Evolutionary conservation across 257 asterid genomes (phyloP), one percentile per base, ranked within the genome.

Genomic region (Jacaranda copaia): DNA sequence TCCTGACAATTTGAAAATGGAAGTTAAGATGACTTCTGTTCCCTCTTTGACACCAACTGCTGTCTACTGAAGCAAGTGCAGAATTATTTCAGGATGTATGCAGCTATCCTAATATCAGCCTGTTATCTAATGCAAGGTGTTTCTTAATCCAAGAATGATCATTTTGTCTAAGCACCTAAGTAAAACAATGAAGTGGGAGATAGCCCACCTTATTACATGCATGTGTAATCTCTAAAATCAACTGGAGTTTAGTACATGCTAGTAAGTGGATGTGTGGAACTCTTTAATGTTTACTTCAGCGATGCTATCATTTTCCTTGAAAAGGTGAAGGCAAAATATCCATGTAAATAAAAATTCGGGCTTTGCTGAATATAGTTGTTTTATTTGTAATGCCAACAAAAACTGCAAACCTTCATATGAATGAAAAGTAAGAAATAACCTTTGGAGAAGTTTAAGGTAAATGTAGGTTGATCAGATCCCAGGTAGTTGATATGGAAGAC

Each of bases 391-490:
- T 25, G 32, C 32, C 32, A 25, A 60, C 6, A 36, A 63, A 63
- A 49, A 12, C 63, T 12, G 18, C 48, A 25, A 43, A 43, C 10
- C 2, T 32, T 5, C 42, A 36, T 36, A 53, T 0, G 15, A 62
- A 52, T 5, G 1, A 9, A 8, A 2, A 8, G 9, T 4, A 14
- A 77, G 51, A 43, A 4, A 25, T 68, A 25, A 88, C 96, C 96
- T 84, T 92, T 92, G 1, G 94, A 90, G 88, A 92, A 92, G 79
- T 92, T 92, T 11, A 92, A 88, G 35, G 97, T 92, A 62, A 92
- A 92, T 10, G 97, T 90, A 55, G 97, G 97, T 65, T 92, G 97
- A 82, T 92, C 93, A 11, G 97, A 85, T 14, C 97, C 96, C 0
- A 90, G 91, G 76, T 92, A 90, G 80, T 90, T 92, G 62, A 90